These are phyloP conservation scores for Heritiera littoralis DNA, from an alignment of 345 rosid species.

Conservation along the genomic window DNA sequence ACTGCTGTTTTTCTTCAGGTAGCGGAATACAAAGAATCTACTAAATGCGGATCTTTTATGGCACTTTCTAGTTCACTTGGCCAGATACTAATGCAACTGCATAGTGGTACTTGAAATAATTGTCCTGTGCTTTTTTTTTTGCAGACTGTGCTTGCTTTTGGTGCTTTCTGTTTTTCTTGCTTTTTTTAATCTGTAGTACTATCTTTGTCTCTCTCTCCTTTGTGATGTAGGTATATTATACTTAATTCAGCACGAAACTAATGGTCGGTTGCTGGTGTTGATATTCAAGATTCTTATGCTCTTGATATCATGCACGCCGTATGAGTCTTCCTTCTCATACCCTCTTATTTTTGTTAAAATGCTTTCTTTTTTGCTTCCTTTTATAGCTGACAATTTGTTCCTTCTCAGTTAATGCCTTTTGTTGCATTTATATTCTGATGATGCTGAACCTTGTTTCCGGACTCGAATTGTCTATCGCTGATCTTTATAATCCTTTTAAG, in stretches of 20 bases:
- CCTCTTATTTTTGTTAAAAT: slow-evolving; percentile 15
- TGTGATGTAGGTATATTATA: slow-evolving; percentile 65
- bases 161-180: slow-evolving; percentile 9
- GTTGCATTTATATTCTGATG: slow-evolving; percentile 18
- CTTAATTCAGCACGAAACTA: slow-evolving; percentile 70
- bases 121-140: slow-evolving; percentile 22
- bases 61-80: slow-evolving; percentile 90
- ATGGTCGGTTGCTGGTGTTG: slow-evolving; percentile 67
- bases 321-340: slow-evolving; percentile 41
- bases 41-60: slow-evolving; percentile 70
- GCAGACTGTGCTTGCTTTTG: slow-evolving; percentile 15
- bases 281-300: slow-evolving; percentile 80
- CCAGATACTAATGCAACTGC: slow-evolving; percentile 83
- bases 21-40: slow-evolving; percentile 82
- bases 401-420: slow-evolving; percentile 13
- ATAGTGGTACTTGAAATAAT: slow-evolving; percentile 58
- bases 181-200: slow-evolving; percentile 12
- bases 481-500: neutral
- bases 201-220: neutral
- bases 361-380: neutral
- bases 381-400: neutral
- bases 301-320: slow-evolving; percentile 77
- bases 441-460: neutral
- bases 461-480: neutral
- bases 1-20: slow-evolving; percentile 85